These are phyloP conservation scores for Candida arabinofermentans DNA, from an alignment of 805 yeast species.

Conservation along the genomic window DNA sequence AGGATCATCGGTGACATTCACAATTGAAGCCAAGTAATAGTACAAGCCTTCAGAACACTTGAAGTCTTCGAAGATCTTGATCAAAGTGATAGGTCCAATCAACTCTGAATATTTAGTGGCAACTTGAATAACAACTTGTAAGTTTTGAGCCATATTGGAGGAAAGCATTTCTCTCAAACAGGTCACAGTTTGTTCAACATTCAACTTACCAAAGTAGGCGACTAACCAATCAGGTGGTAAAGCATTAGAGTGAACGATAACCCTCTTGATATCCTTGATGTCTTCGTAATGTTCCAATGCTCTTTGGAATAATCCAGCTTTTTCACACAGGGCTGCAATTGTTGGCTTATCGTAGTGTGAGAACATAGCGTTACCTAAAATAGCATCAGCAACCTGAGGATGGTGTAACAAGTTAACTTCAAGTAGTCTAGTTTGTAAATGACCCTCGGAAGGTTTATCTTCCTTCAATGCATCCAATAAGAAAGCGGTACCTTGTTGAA, in stretches of 20 bases:
- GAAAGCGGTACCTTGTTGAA: conserved; percentile 98
- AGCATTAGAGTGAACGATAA: conserved; percentile 78
- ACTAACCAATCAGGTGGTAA: conserved; percentile 94
- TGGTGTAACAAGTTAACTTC: conserved; percentile 93
- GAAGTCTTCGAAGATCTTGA: conserved; percentile 90
- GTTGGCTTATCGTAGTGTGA: conserved; percentile 92
- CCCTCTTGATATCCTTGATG: conserved; percentile 91
- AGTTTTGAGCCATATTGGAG: conserved; percentile 73
- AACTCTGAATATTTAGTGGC: conserved; percentile 95
- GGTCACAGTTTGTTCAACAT: conserved; percentile 87
- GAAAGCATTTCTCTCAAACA: conserved; percentile 85
- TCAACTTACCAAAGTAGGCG: conserved; percentile 85
- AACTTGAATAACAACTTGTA: conserved; percentile 92
- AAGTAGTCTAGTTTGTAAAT: conserved; percentile 87
- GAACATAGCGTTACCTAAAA: conserved; percentile 92
- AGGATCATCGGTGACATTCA: conserved; percentile 87
- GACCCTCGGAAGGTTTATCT: conserved; percentile 92
- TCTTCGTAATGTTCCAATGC: conserved; percentile 96
- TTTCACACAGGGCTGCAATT: conserved; percentile 88
- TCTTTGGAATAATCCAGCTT: conserved; percentile 92
- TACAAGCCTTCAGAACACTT: conserved; percentile 91
- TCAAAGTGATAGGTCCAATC: conserved; percentile 79
- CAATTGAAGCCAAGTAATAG: conserved; percentile 89
- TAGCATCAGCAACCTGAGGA: conserved; percentile 99
- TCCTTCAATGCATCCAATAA: conserved; percentile 91